A percentile compares a stretch with the other conserved stretches of the same genome.
phyloP scores from a whole-genome alignment of 352 stramenopile genomes.

The Globisporangium radiosum region DNA sequence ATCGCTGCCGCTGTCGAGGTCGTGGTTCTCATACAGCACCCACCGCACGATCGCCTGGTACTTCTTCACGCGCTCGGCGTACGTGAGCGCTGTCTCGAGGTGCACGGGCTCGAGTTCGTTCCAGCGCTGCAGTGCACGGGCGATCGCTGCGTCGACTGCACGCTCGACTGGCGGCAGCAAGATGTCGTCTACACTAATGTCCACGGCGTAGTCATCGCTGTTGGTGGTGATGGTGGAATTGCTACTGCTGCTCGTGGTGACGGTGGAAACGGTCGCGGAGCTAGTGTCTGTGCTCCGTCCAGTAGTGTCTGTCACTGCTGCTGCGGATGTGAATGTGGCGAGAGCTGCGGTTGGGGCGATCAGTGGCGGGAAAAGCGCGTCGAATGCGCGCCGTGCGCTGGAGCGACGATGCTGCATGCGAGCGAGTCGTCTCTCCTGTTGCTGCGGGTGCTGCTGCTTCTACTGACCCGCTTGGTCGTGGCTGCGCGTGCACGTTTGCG shows the following conservation, averaged over 20 bases:
- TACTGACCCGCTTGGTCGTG: no score
- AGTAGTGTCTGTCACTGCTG: not conserved
- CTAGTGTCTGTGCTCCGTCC: not conserved
- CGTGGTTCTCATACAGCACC: slow-evolving; percentile 34
- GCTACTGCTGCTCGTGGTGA: not conserved
- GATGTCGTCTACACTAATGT: slow-evolving; percentile 52
- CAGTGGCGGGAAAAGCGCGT: not conserved
- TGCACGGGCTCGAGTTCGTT: slow-evolving; percentile 44
- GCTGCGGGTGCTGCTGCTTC: no score
- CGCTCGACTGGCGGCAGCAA: slow-evolving; percentile 42
- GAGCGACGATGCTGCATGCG: not conserved
- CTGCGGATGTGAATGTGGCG: not conserved
- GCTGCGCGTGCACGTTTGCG: no score
- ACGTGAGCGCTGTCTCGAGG: slow-evolving; percentile 41
- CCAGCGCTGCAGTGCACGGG: slow-evolving; percentile 52
- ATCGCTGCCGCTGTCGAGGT: slow-evolving; percentile 5
- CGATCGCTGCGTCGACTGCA: slow-evolving; percentile 45
- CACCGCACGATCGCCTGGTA: slow-evolving; percentile 51
- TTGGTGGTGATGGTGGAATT: not conserved
- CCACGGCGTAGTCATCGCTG: slow-evolving; percentile 11
- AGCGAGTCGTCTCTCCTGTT: no score
- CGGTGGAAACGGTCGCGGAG: not conserved
- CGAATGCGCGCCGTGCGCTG: not conserved
- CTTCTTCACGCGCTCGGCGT: slow-evolving; percentile 47
- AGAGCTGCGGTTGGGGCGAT: not conserved